These are phyloP conservation scores for Fusarium tuaranense DNA, from an alignment of 2,329 filamentous ascomycete genomes.

Conservation along the genomic window DNA sequence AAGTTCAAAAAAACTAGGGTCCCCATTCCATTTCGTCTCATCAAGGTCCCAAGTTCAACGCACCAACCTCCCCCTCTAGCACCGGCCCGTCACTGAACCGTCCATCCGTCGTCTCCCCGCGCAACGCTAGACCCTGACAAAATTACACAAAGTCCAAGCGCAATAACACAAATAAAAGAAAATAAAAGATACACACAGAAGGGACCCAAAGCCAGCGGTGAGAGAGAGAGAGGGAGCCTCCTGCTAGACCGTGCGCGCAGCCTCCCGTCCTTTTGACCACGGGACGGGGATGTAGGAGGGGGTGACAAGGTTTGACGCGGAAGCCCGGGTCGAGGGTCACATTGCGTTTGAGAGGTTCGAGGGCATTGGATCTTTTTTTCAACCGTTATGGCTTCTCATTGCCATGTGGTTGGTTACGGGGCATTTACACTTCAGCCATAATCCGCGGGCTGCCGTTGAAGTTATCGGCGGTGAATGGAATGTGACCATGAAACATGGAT, in stretches of 20 bases:
- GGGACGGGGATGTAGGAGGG: background rate
- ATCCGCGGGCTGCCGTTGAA: background rate
- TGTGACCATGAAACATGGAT: background rate
- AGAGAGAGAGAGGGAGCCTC: background rate
- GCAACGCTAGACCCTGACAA: constrained; percentile 8
- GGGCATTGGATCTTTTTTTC: background rate
- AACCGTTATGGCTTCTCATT: background rate
- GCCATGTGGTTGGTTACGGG: constrained; percentile 13
- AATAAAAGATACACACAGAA: background rate
- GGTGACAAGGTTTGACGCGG: background rate
- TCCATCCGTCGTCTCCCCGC: background rate
- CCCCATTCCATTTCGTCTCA: background rate
- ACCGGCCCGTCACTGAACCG: background rate
- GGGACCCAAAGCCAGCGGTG: background rate
- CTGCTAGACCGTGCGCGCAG: constrained; percentile 14
- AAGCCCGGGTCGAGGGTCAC: constrained; percentile 5
- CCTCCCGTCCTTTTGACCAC: constrained; percentile 1
- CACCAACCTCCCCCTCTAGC: background rate
- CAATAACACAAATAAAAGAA: background rate
- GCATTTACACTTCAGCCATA: constrained; percentile 10
- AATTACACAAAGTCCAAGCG: constrained; percentile 12
- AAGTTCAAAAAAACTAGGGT: background rate
- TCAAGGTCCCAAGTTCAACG: background rate
- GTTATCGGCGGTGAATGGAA: background rate
- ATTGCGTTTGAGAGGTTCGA: background rate